Base-by-base conservation (phyloP, 805 yeast species). In the Starmerella bombi region DNA sequence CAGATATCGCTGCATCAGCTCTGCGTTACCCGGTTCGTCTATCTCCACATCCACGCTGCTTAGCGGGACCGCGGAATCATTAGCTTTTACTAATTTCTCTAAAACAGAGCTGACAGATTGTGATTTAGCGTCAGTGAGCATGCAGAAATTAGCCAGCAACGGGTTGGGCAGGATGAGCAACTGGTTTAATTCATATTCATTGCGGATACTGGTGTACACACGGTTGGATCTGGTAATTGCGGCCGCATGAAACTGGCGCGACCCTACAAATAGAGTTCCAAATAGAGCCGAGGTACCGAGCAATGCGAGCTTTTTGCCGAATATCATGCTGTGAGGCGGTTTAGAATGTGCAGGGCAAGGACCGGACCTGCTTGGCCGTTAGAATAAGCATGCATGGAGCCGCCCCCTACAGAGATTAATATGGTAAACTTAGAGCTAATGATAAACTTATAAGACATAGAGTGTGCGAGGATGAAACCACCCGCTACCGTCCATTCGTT, bases 41-140 rank as follows among this genome's bases (percentile, higher is more conserved):
- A 76, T 65, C 51, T 80, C 81, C 15, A 81, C 69, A 53, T 79
- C 85, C 7, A 78, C 91, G 62, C 75, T 63, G 51, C 74, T 72
- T 25, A 81, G 66, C 32, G 60, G 60, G 42, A 69, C 66, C 34
- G 67, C 70, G 34, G 75, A 70, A 40, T 69, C 71, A 36, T 59
- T 58, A 18, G 65, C 61, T 10, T 43, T 41, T 8, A 75, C 66
- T 4, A 74, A 64, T 35, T 69, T 56, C 49, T 74, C 76, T 44
- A 83, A 61, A 2, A 75, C 69, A 17, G 73, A 72, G 1, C 88
- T 78, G 29, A 79, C 66, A 44, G 67, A 67, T 54, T 78, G 74
- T 45, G 79, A 74, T 19, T 69, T 63, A 3, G 69, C 63, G 50
- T 79, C 83, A 8, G 83, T 83, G 41, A 74, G 54, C 32, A 71